A percentile compares a stretch with the other conserved stretches of the same genome.
phyloP scores from a whole-genome alignment of 805 yeast species.

The Wickerhamiella australiensis region DNA sequence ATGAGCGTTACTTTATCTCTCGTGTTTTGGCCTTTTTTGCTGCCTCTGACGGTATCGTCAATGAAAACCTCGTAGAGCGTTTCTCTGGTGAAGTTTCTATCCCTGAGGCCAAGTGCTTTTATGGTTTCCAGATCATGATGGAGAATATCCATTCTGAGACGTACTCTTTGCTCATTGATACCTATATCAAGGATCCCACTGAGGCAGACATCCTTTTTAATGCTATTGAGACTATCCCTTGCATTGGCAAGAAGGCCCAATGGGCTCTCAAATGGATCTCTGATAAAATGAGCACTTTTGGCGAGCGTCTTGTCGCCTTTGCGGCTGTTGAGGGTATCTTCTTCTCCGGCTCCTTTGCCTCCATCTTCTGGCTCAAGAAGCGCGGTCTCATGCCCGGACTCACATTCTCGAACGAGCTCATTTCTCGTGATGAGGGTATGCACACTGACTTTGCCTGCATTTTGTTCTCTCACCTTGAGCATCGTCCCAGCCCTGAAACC shows the following conservation, averaged over 20 bases:
- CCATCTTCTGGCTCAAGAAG: conserved; percentile 97
- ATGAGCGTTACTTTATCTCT: conserved; percentile 85
- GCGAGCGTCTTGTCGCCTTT: conserved; percentile 92
- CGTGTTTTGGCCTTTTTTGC: conserved; percentile 95
- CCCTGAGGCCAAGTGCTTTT: conserved; percentile 97
- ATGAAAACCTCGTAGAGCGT: conserved; percentile 94
- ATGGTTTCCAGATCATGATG: conserved; percentile 99
- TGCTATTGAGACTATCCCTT: conserved; percentile 92
- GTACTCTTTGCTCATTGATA: conserved; percentile 84
- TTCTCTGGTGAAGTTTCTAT: conserved; percentile 94
- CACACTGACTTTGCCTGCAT: conserved; percentile 98
- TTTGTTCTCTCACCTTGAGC: conserved; percentile 80
- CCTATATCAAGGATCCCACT: conserved; percentile 91
- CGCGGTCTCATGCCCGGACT: conserved; percentile 98
- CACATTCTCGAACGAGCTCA: conserved; percentile 93
- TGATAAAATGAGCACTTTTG: conserved; percentile 78
- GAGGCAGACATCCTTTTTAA: conserved; percentile 84
- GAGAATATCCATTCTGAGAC: conserved; percentile 98
- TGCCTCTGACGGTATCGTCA: conserved; percentile 96
- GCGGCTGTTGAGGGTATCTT: conserved; percentile 99
- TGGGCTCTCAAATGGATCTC: conserved; percentile 98
- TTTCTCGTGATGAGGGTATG: conserved; percentile 96
- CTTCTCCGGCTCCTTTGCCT: conserved; percentile 96
- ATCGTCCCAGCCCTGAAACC: conserved; percentile 70
- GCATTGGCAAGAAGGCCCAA: conserved; percentile 93